Conservation (phyloP, 129 eudicot genomes). For the Lactuca sativa region DNA sequence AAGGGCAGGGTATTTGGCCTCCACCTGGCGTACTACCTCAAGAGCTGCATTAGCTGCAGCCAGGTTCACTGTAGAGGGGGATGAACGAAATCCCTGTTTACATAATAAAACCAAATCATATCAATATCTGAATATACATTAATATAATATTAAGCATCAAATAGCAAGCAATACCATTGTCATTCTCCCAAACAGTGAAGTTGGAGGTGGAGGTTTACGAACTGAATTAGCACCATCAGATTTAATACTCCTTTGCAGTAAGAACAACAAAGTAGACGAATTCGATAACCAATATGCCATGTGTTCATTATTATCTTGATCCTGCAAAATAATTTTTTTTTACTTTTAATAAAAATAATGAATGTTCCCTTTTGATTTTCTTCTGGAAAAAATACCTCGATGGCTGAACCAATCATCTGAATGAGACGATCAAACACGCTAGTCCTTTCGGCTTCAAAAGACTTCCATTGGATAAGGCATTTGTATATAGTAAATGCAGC, state of each 20-base stretch:
- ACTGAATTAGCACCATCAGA: constrained; percentile 59
- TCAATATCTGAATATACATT: constrained; percentile 6
- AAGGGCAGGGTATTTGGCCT: constrained; percentile 94
- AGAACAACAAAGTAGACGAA: constrained; percentile 45
- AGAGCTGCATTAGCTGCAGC: constrained; percentile 82
- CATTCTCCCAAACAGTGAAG: constrained; percentile 92
- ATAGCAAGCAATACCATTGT: constrained; percentile 52
- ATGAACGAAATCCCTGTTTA: constrained; percentile 84
- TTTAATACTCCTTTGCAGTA: constrained; percentile 75
- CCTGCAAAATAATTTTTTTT: constrained; percentile 19
- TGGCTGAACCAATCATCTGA: constrained; percentile 97
- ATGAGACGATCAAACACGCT: constrained; percentile 98
- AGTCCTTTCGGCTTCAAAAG: constrained; percentile 95
- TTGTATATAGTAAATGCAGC: constrained; percentile 96
- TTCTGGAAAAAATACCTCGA: constrained; percentile 61
- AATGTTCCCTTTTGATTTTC: neutral
- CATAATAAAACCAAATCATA: constrained; percentile 18
- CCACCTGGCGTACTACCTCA: constrained; percentile 84
- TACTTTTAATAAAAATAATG: neutral
- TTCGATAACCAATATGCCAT: constrained; percentile 44
- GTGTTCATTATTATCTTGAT: constrained; percentile 43
- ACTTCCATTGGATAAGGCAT: constrained; percentile 98
- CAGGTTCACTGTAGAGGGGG: constrained; percentile 64
- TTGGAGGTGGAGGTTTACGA: constrained; percentile 72
- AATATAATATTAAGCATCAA: neutral